Evolutionary conservation across 2,329 filamentous ascomycete species (phyloP).

Genomic region (Xylaria multiplex): DNA sequence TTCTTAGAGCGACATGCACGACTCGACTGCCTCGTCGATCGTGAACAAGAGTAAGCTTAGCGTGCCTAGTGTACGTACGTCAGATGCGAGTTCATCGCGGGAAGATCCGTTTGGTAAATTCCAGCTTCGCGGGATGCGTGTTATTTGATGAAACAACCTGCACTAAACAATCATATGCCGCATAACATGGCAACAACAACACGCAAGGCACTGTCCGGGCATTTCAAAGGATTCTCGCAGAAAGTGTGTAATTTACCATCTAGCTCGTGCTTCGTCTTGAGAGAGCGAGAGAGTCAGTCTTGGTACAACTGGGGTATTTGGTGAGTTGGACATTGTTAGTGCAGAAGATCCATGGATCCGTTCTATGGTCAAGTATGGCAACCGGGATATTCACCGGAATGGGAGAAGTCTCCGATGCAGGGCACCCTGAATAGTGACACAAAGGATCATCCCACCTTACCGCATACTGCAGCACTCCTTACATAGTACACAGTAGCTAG

Average conservation of each 20-base stretch:
- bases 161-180: no score
- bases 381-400: conserved; percentile 30
- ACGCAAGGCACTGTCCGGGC: neutral
- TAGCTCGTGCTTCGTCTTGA: conserved; percentile 22
- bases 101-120: conserved; percentile 33
- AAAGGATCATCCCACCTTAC: conserved; percentile 33
- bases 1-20: conserved; percentile 27
- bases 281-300: conserved; percentile 2
- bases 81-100: conserved; percentile 31
- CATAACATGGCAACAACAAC: neutral
- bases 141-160: neutral
- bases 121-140: conserved; percentile 6
- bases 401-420: conserved; percentile 38
- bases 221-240: conserved; percentile 14
- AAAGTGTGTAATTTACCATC: conserved; percentile 20
- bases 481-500: neutral
- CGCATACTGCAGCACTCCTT: conserved; percentile 20
- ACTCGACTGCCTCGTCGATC: conserved; percentile 33
- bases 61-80: conserved; percentile 16
- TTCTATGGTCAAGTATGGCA: conserved; percentile 25
- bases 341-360: conserved; percentile 32
- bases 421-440: conserved; percentile 27
- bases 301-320: conserved; percentile 22
- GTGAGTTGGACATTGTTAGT: conserved; percentile 33
- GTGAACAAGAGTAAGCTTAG: conserved; percentile 30